These are phyloP conservation scores for Arabidopsis arenosa DNA, from an alignment of 345 rosid genomes.

Conservation along the genomic window DNA sequence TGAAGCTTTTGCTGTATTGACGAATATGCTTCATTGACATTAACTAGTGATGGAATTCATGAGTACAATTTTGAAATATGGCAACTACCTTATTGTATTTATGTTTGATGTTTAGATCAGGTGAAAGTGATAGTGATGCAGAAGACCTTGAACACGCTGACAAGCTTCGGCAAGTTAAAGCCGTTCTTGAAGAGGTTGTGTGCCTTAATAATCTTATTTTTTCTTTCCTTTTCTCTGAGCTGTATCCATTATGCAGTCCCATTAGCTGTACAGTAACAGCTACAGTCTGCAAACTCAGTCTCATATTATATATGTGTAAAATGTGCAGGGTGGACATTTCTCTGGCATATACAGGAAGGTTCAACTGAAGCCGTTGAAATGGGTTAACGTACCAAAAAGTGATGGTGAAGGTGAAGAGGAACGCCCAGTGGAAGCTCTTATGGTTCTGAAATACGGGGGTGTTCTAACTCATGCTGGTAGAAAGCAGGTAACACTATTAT, in stretches of 20 bases:
- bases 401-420: constrained; percentile 97
- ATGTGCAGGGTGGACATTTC: constrained; percentile 92
- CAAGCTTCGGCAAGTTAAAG: constrained; percentile 98
- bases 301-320: constrained; percentile 29
- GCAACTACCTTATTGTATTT: constrained; percentile 23
- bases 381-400: constrained; percentile 76
- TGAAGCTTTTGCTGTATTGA: constrained; percentile 3
- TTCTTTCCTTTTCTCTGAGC: constrained; percentile 23
- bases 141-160: constrained; percentile 99
- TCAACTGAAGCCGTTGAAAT: constrained; percentile 92
- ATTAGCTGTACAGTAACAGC: constrained; percentile 5
- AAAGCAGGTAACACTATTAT: constrained; percentile 70
- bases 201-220: neutral
- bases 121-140: constrained; percentile 98
- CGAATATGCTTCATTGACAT: constrained; percentile 4
- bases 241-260: constrained; percentile 18
- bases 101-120: constrained; percentile 60
- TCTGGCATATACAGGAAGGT: constrained; percentile 99
- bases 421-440: constrained; percentile 93
- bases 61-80: neutral
- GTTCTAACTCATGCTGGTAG: constrained; percentile 99
- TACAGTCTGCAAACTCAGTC: neutral
- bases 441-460: constrained; percentile 99
- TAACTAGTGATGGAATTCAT: constrained; percentile 4
- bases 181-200: constrained; percentile 95